Evolutionary conservation across 306 rosid species (phyloP).

Genomic region (Dalbergia oliveri): DNA sequence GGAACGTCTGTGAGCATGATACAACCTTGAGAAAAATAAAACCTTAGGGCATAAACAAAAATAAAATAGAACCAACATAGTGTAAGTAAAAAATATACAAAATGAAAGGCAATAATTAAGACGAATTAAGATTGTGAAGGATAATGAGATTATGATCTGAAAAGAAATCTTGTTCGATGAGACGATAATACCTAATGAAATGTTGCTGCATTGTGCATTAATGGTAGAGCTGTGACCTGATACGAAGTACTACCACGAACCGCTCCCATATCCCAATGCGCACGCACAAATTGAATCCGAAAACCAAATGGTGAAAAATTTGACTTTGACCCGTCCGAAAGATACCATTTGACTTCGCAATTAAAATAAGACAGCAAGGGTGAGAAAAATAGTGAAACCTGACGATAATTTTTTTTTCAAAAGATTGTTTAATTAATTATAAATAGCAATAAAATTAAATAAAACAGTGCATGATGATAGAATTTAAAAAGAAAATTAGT

Average conservation of each 20-base stretch:
- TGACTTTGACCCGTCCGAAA: constrained; percentile 30
- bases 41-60: neutral
- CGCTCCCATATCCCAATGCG: neutral
- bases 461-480: neutral
- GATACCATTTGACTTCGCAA: constrained; percentile 30
- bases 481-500: constrained; percentile 7
- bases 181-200: constrained; percentile 9
- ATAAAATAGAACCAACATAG: neutral
- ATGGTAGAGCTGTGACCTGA: constrained; percentile 3
- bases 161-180: neutral
- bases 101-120: neutral
- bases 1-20: too few species aligned
- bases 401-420: too few species aligned
- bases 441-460: neutral
- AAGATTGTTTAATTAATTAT: neutral
- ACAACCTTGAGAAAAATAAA: neutral
- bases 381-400: too few species aligned
- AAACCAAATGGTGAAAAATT: neutral
- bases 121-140: neutral
- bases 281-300: constrained; percentile 4
- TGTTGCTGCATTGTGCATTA: neutral
- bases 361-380: neutral
- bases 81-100: too few species aligned
- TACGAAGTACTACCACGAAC: neutral
- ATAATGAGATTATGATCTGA: neutral